A percentile compares a stretch with the other conserved stretches of the same genome.
These are phyloP conservation scores for Cercospora berteroae DNA, from an alignment of 2,329 filamentous ascomycete genomes.

Conservation along the genomic window DNA sequence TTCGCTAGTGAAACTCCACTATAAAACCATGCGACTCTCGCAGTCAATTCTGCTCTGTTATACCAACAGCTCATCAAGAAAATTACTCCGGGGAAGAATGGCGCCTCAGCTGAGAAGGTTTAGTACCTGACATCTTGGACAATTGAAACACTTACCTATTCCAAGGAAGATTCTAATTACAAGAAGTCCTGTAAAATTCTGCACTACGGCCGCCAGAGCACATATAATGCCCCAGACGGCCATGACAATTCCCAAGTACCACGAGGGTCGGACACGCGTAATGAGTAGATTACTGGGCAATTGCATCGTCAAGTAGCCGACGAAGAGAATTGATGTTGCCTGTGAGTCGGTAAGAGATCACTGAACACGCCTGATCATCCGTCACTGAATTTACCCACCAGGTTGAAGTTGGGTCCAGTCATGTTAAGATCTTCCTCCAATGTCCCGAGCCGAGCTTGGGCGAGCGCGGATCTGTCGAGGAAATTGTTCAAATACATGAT, in stretches of 20 bases:
- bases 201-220: constrained; percentile 61
- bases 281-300: constrained; percentile 70
- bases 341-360: background rate
- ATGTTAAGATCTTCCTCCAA: constrained; percentile 31
- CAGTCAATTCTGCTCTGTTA: constrained; percentile 13
- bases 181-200: constrained; percentile 60
- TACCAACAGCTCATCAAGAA: constrained; percentile 11
- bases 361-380: background rate
- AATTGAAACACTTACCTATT: constrained; percentile 40
- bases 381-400: background rate
- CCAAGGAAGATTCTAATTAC: constrained; percentile 63
- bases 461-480: constrained; percentile 44
- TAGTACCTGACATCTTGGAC: background rate
- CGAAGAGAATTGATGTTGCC: constrained; percentile 55
- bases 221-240: constrained; percentile 66
- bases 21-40: constrained; percentile 27
- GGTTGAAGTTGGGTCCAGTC: constrained; percentile 7
- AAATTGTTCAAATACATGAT: constrained; percentile 77
- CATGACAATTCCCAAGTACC: constrained; percentile 69
- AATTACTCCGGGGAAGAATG: constrained; percentile 36
- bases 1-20: constrained; percentile 37
- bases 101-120: constrained; percentile 51
- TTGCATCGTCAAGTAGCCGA: constrained; percentile 49
- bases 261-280: constrained; percentile 66
- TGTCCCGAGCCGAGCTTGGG: constrained; percentile 11